phyloP scores from a whole-genome alignment of 805 yeast species.

The Candida hungchunana region DNA sequence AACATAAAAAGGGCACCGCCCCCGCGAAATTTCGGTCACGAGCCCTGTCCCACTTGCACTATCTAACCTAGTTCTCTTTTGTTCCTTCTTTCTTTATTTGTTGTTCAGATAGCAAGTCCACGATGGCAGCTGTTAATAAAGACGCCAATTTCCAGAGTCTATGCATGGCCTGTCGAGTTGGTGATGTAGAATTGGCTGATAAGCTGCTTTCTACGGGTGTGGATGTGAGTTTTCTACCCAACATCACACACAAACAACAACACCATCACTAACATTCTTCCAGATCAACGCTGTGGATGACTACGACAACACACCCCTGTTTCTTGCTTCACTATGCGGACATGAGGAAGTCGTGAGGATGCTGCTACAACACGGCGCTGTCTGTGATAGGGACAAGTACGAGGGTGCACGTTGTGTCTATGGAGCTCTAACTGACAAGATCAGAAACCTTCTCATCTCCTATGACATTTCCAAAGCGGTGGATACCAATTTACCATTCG shows the following conservation, averaged over 20 bases:
- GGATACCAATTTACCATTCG: constrained; percentile 67
- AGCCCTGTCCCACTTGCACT: too few relatives aligned
- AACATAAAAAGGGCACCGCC: too few relatives aligned
- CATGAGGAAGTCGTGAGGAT: constrained; percentile 60
- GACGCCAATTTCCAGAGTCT: too few relatives aligned
- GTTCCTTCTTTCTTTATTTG: too few relatives aligned
- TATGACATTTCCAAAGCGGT: constrained; percentile 67
- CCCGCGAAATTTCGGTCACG: too few relatives aligned
- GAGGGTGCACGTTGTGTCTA: constrained; percentile 77
- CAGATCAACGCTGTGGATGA: constrained; percentile 47
- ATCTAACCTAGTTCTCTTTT: too few relatives aligned
- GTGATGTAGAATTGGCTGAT: constrained; percentile 64
- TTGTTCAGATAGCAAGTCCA: too few relatives aligned
- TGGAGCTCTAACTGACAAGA: constrained; percentile 69
- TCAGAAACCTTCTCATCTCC: constrained; percentile 51
- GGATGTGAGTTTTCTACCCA: constrained; percentile 29
- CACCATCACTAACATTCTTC: not conserved
- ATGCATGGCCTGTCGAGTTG: constrained; percentile 63
- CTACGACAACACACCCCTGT: constrained; percentile 73
- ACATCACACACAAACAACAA: not conserved
- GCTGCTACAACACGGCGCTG: constrained; percentile 62
- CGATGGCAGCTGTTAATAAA: too few relatives aligned
- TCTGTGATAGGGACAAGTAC: constrained; percentile 76
- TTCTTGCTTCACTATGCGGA: constrained; percentile 72
- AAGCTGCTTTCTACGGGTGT: constrained; percentile 50